Percentiles rank a stretch among this genome's conserved stretches.
phyloP scores from a whole-genome alignment of 768 basidiomycete genomes.

The Naematelia aurantialba region DNA sequence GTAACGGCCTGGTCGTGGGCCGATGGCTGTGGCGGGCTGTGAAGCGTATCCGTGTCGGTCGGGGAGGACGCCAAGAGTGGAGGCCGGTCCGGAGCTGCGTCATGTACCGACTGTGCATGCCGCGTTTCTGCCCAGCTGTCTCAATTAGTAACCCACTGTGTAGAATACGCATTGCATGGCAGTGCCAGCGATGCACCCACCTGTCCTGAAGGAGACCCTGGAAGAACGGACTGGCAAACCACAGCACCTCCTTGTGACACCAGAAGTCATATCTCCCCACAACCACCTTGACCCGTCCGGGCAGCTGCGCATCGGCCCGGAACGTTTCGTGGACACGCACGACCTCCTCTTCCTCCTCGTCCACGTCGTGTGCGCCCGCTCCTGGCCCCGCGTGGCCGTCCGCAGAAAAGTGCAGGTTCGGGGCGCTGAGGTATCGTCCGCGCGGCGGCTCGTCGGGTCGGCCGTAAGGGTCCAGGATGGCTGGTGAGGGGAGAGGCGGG shows the following conservation, averaged over 20 bases:
- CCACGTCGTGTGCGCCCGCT: slow-evolving; percentile 8
- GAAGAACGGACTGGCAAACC: slow-evolving; percentile 93
- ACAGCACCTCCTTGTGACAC: slow-evolving; percentile 86
- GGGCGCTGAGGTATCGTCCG: background rate
- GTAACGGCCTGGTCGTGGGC: background rate
- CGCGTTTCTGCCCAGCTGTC: slow-evolving; percentile 76
- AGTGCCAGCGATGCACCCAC: slow-evolving; percentile 31
- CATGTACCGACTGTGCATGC: background rate
- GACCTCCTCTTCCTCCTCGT: slow-evolving; percentile 40
- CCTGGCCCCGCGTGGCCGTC: background rate
- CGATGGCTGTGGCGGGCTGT: background rate
- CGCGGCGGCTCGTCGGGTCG: background rate
- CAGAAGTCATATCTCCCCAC: slow-evolving; percentile 88
- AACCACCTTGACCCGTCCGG: slow-evolving; percentile 84
- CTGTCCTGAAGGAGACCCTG: slow-evolving; percentile 78
- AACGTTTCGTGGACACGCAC: slow-evolving; percentile 82
- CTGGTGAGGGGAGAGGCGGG: slow-evolving; percentile 14
- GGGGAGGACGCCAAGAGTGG: slow-evolving; percentile 15
- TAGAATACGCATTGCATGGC: background rate
- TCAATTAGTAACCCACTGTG: background rate
- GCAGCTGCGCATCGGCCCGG: slow-evolving; percentile 62
- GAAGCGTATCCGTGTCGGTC: slow-evolving; percentile 23
- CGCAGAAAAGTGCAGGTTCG: background rate
- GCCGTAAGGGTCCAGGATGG: background rate
- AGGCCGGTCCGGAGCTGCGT: slow-evolving; percentile 11